phyloP scores from a whole-genome alignment of 2,329 filamentous ascomycete genomes.

The Ampelomyces quisqualis region DNA sequence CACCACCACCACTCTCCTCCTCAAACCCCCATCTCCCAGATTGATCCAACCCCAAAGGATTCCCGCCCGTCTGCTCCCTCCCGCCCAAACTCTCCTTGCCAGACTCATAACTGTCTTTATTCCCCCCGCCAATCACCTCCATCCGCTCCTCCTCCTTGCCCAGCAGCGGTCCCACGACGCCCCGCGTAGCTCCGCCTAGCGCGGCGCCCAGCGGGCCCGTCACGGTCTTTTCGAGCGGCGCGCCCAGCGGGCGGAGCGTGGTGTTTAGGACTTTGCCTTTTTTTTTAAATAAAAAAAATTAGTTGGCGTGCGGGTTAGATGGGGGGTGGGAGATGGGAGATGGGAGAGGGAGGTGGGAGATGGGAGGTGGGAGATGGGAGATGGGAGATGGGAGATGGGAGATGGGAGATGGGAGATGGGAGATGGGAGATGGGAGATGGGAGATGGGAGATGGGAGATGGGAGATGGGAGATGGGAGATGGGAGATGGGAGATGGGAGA shows the following conservation, averaged over 20 bases:
- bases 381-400: not conserved
- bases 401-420: not conserved
- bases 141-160: constrained; percentile 39
- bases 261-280: constrained; percentile 42
- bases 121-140: constrained; percentile 43
- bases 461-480: not conserved
- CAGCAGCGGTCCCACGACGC: constrained; percentile 38
- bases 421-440: too few relatives aligned
- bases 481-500: too few relatives aligned
- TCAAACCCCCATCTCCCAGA: constrained; percentile 41
- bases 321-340: constrained; percentile 1
- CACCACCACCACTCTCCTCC: constrained; percentile 35
- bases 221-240: constrained; percentile 38
- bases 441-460: not conserved
- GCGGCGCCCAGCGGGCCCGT: constrained; percentile 42
- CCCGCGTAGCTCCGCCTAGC: constrained; percentile 41
- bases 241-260: constrained; percentile 44
- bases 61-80: constrained; percentile 44
- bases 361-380: not conserved
- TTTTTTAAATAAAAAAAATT: too few relatives aligned
- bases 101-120: constrained; percentile 41
- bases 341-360: not conserved
- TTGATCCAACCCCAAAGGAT: constrained; percentile 45
- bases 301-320: too few relatives aligned
- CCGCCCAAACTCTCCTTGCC: constrained; percentile 43